These are phyloP conservation scores for Sclerotinia subarctica DNA, from an alignment of 2,329 filamentous ascomycete species.

Conservation along the genomic window DNA sequence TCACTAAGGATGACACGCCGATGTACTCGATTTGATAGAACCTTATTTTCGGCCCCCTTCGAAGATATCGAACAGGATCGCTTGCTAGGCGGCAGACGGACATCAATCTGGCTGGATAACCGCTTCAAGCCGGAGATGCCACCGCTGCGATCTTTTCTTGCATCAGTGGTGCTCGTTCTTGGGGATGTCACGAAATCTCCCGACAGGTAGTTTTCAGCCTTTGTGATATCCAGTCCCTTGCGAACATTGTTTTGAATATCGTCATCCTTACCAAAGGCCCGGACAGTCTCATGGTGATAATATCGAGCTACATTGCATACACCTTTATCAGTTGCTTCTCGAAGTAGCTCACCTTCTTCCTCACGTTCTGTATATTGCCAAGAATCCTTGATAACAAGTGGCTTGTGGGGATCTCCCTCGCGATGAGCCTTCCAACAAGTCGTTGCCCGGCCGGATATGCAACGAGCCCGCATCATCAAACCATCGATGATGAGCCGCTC, in stretches of 20 bases:
- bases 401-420: conserved; percentile 34
- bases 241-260: conserved; percentile 36
- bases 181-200: no score
- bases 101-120: no score
- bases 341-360: conserved; percentile 45
- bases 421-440: conserved; percentile 46
- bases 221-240: conserved; percentile 29
- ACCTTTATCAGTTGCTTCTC: conserved; percentile 39
- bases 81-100: neutral
- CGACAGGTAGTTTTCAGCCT: conserved; percentile 7
- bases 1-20: conserved; percentile 43
- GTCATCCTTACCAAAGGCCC: conserved; percentile 38
- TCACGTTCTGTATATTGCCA: conserved; percentile 44
- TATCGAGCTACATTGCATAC: conserved; percentile 44
- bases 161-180: conserved; percentile 23
- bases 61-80: no score
- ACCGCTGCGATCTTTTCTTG: no score
- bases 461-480: conserved; percentile 31
- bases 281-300: conserved; percentile 45
- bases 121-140: no score
- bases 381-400: conserved; percentile 47
- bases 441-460: conserved; percentile 42
- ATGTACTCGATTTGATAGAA: conserved; percentile 40
- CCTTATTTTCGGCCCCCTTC: neutral
- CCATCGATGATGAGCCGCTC: no score